Conservation (phyloP, 306 rosid species). For the Carpinus fangiana region DNA sequence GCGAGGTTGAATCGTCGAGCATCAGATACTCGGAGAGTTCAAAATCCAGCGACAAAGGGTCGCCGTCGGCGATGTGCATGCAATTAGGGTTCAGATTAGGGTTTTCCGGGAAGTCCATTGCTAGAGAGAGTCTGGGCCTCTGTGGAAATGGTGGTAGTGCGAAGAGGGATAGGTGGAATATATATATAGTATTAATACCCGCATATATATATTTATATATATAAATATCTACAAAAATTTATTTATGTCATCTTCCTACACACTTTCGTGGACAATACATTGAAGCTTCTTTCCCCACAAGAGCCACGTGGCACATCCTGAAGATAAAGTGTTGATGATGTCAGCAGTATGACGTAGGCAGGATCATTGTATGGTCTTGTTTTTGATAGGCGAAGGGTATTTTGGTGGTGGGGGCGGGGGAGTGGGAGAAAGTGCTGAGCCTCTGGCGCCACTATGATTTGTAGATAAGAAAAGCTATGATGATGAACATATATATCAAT, state of each 20-base stretch:
- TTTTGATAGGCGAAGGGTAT: not conserved
- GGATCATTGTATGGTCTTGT: not conserved
- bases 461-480: too few relatives aligned
- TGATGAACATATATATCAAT: too few relatives aligned
- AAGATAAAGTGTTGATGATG: not conserved
- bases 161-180: not conserved
- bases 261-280: conserved; percentile 41
- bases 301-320: conserved; percentile 28
- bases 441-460: too few relatives aligned
- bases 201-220: conserved; percentile 3
- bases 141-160: not conserved
- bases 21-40: conserved; percentile 45
- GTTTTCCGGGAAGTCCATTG: conserved; percentile 48
- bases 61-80: conserved; percentile 12
- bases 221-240: not conserved
- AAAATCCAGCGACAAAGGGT: conserved; percentile 34
- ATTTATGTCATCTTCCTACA: conserved; percentile 27
- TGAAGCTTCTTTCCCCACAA: conserved; percentile 36
- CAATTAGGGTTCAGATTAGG: conserved; percentile 36
- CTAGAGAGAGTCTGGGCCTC: not conserved
- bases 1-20: conserved; percentile 43
- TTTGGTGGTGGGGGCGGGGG: too few relatives aligned
- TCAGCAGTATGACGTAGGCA: conserved; percentile 33
- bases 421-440: too few relatives aligned
- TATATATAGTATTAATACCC: too few relatives aligned